Conservation (phyloP, 805 yeast species). For the Candida maris region DNA sequence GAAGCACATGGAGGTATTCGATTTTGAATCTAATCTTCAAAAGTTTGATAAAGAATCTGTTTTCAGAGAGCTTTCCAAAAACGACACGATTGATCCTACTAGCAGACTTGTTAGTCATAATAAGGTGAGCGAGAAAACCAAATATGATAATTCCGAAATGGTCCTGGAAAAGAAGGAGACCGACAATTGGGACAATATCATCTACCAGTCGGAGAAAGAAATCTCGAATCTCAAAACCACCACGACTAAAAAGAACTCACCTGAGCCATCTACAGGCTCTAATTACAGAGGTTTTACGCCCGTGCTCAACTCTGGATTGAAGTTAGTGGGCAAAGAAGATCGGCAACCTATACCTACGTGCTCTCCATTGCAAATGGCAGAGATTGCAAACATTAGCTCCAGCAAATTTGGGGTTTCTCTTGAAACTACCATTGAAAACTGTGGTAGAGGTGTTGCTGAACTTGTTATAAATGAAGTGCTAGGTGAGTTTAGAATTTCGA, state of each 20-base stretch:
- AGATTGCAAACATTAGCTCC: slow-evolving; percentile 59
- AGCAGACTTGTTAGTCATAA: slow-evolving; percentile 75
- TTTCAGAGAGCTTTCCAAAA: slow-evolving; percentile 67
- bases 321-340: slow-evolving; percentile 14
- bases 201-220: not conserved
- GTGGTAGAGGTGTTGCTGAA: slow-evolving; percentile 62
- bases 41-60: slow-evolving; percentile 79
- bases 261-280: slow-evolving; percentile 14
- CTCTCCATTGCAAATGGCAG: slow-evolving; percentile 75
- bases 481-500: slow-evolving; percentile 61
- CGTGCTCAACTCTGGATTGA: slow-evolving; percentile 10
- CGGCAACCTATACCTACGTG: slow-evolving; percentile 51
- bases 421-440: slow-evolving; percentile 53
- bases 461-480: slow-evolving; percentile 62
- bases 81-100: slow-evolving; percentile 57
- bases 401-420: slow-evolving; percentile 51
- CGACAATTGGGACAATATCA: slow-evolving; percentile 53
- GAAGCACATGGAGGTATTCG: slow-evolving; percentile 63
- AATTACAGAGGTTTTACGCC: slow-evolving; percentile 17
- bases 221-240: slow-evolving; percentile 20
- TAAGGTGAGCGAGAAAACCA: slow-evolving; percentile 43
- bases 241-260: slow-evolving; percentile 5
- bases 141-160: slow-evolving; percentile 71
- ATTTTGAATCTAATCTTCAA: slow-evolving; percentile 75
- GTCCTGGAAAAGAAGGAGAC: slow-evolving; percentile 45